A percentile compares a stretch with the other conserved stretches of the same genome.
These are phyloP conservation scores for Adansonia gregorii DNA, from an alignment of 441 rosid species.

Conservation along the genomic window DNA sequence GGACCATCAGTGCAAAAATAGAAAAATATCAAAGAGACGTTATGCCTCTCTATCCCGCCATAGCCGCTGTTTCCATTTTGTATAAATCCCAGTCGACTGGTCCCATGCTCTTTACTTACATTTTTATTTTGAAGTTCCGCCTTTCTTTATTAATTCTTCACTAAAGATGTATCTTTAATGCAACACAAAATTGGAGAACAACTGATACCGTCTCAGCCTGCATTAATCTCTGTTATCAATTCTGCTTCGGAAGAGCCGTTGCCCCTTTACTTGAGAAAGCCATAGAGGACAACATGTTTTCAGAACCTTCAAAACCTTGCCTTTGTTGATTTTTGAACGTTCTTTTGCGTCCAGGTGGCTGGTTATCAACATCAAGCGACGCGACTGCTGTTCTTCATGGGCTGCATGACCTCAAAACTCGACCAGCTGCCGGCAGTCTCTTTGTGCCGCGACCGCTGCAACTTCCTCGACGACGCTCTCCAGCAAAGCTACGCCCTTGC, in stretches of 20 bases:
- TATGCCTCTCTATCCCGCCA: conserved; percentile 24
- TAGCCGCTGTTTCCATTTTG: neutral
- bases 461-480: conserved; percentile 66
- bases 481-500: conserved; percentile 65
- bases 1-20: neutral
- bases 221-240: neutral
- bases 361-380: neutral
- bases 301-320: neutral
- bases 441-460: conserved; percentile 74
- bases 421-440: conserved; percentile 78
- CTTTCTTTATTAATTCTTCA: neutral
- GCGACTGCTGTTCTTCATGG: conserved; percentile 43
- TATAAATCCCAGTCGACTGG: conserved; percentile 10
- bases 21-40: conserved; percentile 24
- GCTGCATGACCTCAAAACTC: conserved; percentile 75
- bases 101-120: neutral
- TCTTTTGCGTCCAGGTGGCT: neutral
- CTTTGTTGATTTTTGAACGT: neutral
- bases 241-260: neutral
- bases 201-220: neutral
- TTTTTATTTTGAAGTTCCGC: neutral
- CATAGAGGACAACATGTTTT: too few relatives aligned
- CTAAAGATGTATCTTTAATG: neutral
- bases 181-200: conserved; percentile 10
- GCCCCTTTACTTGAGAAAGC: conserved; percentile 10